Percentiles rank a stretch among this genome's conserved stretches.
phyloP scores from a whole-genome alignment of 441 rosid genomes.

The Kokia cookei region DNA sequence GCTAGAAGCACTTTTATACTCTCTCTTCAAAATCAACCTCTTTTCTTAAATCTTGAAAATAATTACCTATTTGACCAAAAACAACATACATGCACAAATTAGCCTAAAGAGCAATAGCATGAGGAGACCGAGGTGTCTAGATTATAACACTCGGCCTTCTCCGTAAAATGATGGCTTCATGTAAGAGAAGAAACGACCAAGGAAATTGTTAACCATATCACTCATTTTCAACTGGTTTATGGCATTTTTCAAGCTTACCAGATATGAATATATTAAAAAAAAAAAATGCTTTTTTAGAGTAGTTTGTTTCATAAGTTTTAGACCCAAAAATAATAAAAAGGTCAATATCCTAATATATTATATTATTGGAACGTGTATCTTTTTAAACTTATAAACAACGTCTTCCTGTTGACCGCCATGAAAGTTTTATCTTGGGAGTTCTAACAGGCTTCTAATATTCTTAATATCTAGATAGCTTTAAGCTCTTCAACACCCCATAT shows the following conservation, averaged over 20 bases:
- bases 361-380: not conserved
- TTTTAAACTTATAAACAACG: not conserved
- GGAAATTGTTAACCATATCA: not conserved
- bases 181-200: not conserved
- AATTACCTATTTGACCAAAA: no score
- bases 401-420: not conserved
- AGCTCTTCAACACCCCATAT: not conserved
- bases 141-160: not conserved
- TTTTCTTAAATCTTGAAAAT: no score
- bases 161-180: not conserved
- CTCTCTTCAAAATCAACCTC: no score
- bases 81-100: no score
- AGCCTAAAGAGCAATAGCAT: no score
- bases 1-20: no score
- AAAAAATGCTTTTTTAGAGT: no score
- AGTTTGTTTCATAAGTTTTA: not conserved
- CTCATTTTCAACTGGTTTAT: not conserved
- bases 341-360: not conserved
- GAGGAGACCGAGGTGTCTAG: not conserved
- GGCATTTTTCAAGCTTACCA: not conserved
- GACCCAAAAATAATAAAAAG: not conserved
- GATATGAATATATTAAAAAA: not conserved
- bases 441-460: not conserved
- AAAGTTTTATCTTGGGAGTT: not conserved
- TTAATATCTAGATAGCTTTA: not conserved